Evolutionary conservation across 176 grass and related monocot species (phyloP).

Genomic region (Musa beccarii): DNA sequence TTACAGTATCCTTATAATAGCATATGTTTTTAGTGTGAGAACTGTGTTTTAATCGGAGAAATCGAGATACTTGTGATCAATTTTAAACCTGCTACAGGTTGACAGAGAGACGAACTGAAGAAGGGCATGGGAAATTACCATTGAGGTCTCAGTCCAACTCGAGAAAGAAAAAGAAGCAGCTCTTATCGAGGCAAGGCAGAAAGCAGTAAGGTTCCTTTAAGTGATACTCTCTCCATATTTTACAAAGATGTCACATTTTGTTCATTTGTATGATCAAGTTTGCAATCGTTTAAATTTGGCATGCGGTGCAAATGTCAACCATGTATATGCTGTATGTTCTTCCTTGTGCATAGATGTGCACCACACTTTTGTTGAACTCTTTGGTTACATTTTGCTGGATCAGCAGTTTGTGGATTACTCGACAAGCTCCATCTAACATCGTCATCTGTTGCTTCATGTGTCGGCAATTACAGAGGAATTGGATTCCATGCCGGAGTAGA

Average conservation of each 20-base stretch:
- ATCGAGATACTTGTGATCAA: constrained; percentile 52
- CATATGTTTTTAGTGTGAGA: no score
- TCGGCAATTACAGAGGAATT: constrained; percentile 19
- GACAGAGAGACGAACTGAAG: constrained; percentile 73
- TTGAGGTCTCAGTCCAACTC: constrained; percentile 53
- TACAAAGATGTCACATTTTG: not conserved
- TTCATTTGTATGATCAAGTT: constrained; percentile 8
- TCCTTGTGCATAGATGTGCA: no score
- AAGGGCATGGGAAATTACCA: constrained; percentile 58
- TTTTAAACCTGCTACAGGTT: constrained; percentile 76
- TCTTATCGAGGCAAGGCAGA: constrained; percentile 48
- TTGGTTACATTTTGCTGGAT: no score
- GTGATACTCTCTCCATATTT: not conserved
- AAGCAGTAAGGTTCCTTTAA: constrained; percentile 43
- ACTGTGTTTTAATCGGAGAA: constrained; percentile 20
- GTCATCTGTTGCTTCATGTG: constrained; percentile 10
- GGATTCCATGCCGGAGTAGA: constrained; percentile 66
- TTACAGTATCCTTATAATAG: no score
- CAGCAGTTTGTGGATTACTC: no score
- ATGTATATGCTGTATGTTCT: no score
- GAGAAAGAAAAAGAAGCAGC: constrained; percentile 82
- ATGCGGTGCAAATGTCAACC: not conserved
- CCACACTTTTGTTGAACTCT: no score
- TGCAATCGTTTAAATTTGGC: not conserved
- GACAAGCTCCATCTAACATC: not conserved